These are phyloP conservation scores for Nidularia sp. DNA, from an alignment of 768 basidiomycete genomes.

Conservation along the genomic window DNA sequence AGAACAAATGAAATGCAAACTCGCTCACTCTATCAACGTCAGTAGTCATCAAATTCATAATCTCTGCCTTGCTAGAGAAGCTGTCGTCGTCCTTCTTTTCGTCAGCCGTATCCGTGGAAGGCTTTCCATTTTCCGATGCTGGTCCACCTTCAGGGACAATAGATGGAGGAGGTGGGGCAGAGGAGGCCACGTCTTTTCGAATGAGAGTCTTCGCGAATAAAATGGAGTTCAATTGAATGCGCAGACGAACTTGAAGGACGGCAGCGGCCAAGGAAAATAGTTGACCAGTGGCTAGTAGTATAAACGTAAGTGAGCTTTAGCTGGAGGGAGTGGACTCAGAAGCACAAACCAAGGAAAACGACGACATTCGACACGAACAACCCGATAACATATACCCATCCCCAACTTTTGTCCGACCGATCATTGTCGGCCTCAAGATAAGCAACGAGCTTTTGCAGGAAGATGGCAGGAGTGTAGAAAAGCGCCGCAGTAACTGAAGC, in stretches of 20 bases:
- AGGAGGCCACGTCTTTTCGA: slow-evolving; percentile 69
- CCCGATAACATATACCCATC: slow-evolving; percentile 46
- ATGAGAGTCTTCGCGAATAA: slow-evolving; percentile 76
- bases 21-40: slow-evolving; percentile 89
- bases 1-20: slow-evolving; percentile 74
- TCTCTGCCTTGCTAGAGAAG: slow-evolving; percentile 67
- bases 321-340: too few relatives aligned
- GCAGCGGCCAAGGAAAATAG: slow-evolving; percentile 63
- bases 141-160: slow-evolving; percentile 1
- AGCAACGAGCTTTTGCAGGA: slow-evolving; percentile 49
- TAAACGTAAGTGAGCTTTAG: neutral
- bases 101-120: slow-evolving; percentile 1
- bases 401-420: slow-evolving; percentile 52
- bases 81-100: slow-evolving; percentile 43
- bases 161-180: slow-evolving; percentile 26
- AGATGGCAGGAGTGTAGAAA: slow-evolving; percentile 58
- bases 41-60: slow-evolving; percentile 95
- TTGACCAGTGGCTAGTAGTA: slow-evolving; percentile 45
- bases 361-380: slow-evolving; percentile 13
- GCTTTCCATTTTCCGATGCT: neutral
- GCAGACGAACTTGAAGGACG: slow-evolving; percentile 57
- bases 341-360: slow-evolving; percentile 6
- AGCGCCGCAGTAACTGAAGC: slow-evolving; percentile 55
- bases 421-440: slow-evolving; percentile 60
- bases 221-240: slow-evolving; percentile 68